These are phyloP conservation scores for Linnemannia exigua DNA, from an alignment of 192 early-diverging fungal genomes.

Conservation along the genomic window DNA sequence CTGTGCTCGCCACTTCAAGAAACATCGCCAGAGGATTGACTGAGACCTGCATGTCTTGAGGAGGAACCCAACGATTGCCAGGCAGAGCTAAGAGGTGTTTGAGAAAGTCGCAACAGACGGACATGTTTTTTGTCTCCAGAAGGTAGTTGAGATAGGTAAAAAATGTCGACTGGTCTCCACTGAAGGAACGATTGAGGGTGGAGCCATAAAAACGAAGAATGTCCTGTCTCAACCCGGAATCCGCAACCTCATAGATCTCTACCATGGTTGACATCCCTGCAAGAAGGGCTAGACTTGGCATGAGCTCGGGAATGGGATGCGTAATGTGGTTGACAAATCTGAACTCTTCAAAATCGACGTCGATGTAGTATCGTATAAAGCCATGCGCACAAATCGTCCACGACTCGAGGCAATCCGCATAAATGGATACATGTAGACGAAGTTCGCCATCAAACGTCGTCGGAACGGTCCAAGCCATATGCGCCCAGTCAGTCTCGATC, in stretches of 20 bases:
- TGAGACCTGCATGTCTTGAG: neutral
- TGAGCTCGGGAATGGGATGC: neutral
- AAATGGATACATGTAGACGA: neutral
- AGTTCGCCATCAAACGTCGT: constrained; percentile 10
- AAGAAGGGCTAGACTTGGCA: neutral
- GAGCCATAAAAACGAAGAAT: neutral
- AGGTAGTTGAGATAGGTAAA: neutral
- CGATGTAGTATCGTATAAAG: neutral
- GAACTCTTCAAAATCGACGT: neutral
- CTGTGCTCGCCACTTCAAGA: neutral
- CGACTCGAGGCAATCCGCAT: neutral
- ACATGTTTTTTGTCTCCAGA: neutral
- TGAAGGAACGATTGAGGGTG: neutral
- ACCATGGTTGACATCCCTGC: neutral
- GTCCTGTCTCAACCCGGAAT: neutral
- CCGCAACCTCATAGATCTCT: neutral
- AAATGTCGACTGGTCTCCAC: too few species aligned
- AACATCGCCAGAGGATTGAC: neutral
- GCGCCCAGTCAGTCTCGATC: neutral
- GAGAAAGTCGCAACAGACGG: neutral
- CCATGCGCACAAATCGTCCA: neutral
- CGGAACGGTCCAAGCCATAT: constrained; percentile 24
- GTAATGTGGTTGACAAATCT: neutral
- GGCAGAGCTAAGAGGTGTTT: neutral
- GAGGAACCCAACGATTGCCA: constrained; percentile 16